A percentile compares a stretch with the other conserved stretches of the same genome.
These are phyloP conservation scores for Hymenoscyphus fraxineus DNA, from an alignment of 2,329 filamentous ascomycete species.

Conservation along the genomic window DNA sequence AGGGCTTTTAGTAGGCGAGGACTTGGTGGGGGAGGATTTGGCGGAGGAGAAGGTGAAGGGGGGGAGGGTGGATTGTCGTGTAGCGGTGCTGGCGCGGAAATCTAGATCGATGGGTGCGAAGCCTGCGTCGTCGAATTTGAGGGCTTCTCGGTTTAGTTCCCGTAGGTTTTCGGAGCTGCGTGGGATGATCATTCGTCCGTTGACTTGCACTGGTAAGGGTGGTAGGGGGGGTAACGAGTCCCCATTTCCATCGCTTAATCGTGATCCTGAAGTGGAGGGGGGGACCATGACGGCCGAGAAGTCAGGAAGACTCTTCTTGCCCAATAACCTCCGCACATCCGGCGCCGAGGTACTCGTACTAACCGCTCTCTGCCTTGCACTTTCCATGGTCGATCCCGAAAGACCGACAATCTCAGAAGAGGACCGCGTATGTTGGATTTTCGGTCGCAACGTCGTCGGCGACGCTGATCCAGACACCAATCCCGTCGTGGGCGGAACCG, in stretches of 20 bases:
- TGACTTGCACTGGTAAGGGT: neutral
- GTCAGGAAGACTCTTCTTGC: neutral
- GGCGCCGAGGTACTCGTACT: neutral
- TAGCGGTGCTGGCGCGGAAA: neutral
- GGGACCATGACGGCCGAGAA: no score
- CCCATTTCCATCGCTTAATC: neutral
- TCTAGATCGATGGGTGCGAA: constrained; percentile 1
- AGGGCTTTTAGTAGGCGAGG: no score
- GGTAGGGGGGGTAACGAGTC: neutral
- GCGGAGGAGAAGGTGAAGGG: neutral
- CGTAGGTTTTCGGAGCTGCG: neutral
- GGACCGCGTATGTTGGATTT: no score
- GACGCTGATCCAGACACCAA: no score
- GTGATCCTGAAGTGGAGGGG: no score
- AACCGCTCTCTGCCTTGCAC: no score
- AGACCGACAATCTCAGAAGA: no score
- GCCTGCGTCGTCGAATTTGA: neutral
- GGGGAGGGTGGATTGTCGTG: neutral
- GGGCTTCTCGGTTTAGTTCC: no score
- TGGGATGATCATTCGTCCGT: neutral
- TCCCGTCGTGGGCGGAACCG: no score
- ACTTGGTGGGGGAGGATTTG: no score
- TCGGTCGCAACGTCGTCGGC: no score
- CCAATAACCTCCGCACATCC: neutral
- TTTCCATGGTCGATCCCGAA: no score